Conservation (phyloP, 2,329 filamentous ascomycete genomes). For the Trichoderma sp. region DNA sequence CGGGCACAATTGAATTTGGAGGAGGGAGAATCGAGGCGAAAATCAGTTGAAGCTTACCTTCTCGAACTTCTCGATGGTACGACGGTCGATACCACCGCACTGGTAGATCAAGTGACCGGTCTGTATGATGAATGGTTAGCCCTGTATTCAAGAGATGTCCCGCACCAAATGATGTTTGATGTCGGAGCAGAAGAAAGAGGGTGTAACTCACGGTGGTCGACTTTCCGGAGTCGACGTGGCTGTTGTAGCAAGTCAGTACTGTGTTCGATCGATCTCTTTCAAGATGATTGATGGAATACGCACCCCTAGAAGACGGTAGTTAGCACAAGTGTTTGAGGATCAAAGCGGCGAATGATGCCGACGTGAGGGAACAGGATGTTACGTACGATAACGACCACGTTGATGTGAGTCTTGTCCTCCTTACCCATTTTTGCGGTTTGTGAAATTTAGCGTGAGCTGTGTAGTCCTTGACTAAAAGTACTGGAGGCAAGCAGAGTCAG, state of each 20-base stretch:
- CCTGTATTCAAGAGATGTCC: slow-evolving; percentile 4
- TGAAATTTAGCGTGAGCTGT: slow-evolving; percentile 10
- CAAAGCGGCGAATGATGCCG: neutral
- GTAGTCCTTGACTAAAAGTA: slow-evolving; percentile 10
- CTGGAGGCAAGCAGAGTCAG: slow-evolving; percentile 21
- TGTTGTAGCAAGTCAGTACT: slow-evolving; percentile 29
- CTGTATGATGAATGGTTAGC: slow-evolving; percentile 36
- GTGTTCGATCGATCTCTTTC: slow-evolving; percentile 32
- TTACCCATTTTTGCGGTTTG: slow-evolving; percentile 59
- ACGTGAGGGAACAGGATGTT: neutral
- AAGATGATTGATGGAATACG: slow-evolving; percentile 20
- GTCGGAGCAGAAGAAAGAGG: slow-evolving; percentile 22
- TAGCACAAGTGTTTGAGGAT: slow-evolving; percentile 18
- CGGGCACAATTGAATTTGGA: neutral
- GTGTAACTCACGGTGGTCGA: slow-evolving; percentile 80
- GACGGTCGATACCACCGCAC: slow-evolving; percentile 99
- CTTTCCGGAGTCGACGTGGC: slow-evolving; percentile 99
- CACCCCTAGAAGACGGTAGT: slow-evolving; percentile 30
- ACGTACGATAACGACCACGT: slow-evolving; percentile 89
- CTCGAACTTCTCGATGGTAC: slow-evolving; percentile 99
- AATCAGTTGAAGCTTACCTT: slow-evolving; percentile 62
- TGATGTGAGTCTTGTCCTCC: slow-evolving; percentile 93
- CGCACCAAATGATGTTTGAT: slow-evolving; percentile 20
- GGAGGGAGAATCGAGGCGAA: slow-evolving; percentile 22
- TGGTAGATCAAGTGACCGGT: slow-evolving; percentile 98